Conservation (phyloP, 768 basidiomycete species). For the Boletus tylopilopsis region DNA sequence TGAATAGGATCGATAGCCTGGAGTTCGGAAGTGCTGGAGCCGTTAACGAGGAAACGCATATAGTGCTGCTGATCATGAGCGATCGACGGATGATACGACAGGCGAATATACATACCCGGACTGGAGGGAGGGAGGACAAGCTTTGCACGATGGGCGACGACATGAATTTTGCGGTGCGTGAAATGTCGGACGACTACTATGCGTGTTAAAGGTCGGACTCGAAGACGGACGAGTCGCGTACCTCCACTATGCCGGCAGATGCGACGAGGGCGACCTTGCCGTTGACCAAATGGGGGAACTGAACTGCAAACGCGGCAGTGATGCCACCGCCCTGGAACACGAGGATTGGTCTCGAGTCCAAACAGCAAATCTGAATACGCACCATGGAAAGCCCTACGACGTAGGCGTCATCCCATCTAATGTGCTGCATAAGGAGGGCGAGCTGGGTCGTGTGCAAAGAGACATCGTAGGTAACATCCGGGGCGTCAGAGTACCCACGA, state of each 20-base stretch:
- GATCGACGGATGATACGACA: not conserved
- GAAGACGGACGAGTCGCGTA: slow-evolving; percentile 21
- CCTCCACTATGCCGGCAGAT: slow-evolving; percentile 68
- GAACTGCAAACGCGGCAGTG: slow-evolving; percentile 63
- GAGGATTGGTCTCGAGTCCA: slow-evolving; percentile 9
- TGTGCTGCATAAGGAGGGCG: slow-evolving; percentile 77
- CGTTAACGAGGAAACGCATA: slow-evolving; percentile 46
- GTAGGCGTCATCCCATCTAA: slow-evolving; percentile 64
- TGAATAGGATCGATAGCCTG: slow-evolving; percentile 34
- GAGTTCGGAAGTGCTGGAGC: slow-evolving; percentile 20
- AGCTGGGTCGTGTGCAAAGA: slow-evolving; percentile 70
- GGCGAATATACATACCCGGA: slow-evolving; percentile 43
- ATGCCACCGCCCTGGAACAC: slow-evolving; percentile 65
- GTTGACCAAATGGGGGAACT: slow-evolving; percentile 70
- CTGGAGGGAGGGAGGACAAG: slow-evolving; percentile 56
- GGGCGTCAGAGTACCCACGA: slow-evolving; percentile 80
- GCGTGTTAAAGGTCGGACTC: too few species aligned
- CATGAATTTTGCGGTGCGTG: slow-evolving; percentile 74
- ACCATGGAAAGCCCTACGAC: slow-evolving; percentile 79
- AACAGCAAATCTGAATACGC: not conserved
- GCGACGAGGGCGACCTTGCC: slow-evolving; percentile 64
- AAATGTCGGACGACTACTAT: too few species aligned
- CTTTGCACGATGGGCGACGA: slow-evolving; percentile 72
- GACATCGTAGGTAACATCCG: slow-evolving; percentile 62
- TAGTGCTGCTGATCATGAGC: slow-evolving; percentile 38